Conservation (phyloP, 75 land plant genomes). For the Pseudotsuga menziesii region DNA sequence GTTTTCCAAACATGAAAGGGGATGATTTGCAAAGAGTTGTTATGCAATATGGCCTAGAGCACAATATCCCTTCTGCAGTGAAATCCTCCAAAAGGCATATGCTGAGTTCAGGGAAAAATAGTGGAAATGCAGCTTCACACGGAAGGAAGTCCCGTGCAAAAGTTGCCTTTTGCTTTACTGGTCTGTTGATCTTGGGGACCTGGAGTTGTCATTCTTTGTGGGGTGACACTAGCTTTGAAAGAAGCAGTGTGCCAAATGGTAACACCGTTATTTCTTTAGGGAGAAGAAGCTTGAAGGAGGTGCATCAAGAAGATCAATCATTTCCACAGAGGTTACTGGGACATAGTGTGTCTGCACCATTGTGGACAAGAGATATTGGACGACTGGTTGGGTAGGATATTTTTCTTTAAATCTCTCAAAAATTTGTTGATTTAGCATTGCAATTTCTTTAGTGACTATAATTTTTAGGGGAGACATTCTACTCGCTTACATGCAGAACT, state of each 20-base stretch:
- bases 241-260: not conserved
- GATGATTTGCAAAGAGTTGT: conserved; percentile 22
- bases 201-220: conserved; percentile 5
- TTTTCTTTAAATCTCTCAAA: not conserved
- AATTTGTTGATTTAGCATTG: not conserved
- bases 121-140: not conserved
- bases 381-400: not conserved
- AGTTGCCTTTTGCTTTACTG: conserved; percentile 13
- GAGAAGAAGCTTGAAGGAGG: conserved; percentile 8
- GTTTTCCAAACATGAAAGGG: not conserved
- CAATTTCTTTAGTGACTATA: not conserved
- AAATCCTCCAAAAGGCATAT: not conserved
- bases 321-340: not conserved
- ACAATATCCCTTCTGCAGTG: conserved; percentile 11
- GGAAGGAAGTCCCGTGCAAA: conserved; percentile 7
- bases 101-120: conserved; percentile 1
- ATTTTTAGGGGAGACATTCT: not conserved
- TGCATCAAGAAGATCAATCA: not conserved
- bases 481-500: not conserved
- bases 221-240: not conserved
- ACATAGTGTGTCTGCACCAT: not conserved
- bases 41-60: conserved; percentile 37
- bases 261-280: not conserved
- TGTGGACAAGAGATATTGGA: conserved; percentile 9
- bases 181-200: conserved; percentile 7